Percentiles rank a stretch among this genome's conserved stretches.
These are phyloP conservation scores for Fusarium marasasianum DNA, from an alignment of 2,329 filamentous ascomycete genomes.

Conservation along the genomic window DNA sequence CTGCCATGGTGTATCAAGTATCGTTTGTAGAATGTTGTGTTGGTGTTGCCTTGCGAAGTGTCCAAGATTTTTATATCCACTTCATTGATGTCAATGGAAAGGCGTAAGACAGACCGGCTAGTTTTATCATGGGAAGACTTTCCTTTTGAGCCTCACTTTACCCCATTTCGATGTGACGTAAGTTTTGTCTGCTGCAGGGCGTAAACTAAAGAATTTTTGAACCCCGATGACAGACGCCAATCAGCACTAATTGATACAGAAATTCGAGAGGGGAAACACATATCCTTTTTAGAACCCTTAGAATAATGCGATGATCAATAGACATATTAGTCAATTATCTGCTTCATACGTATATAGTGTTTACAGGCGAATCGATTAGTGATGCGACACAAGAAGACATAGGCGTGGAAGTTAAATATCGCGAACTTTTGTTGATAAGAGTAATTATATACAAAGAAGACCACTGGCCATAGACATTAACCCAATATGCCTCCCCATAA, in stretches of 20 bases:
- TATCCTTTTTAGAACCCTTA: background rate
- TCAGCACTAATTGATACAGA: background rate
- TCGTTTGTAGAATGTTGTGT: background rate
- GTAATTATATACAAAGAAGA: slow-evolving; percentile 11
- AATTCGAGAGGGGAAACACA: background rate
- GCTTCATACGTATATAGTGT: background rate
- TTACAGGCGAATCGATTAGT: too few relatives aligned
- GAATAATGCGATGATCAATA: background rate
- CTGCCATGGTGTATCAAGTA: slow-evolving; percentile 2
- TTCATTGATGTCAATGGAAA: background rate
- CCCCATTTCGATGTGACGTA: slow-evolving; percentile 2
- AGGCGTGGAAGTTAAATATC: background rate
- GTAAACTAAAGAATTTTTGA: background rate
- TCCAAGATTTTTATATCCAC: background rate
- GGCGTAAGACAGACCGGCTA: background rate
- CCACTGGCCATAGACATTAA: background rate
- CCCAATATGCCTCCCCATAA: background rate
- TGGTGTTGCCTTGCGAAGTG: background rate
- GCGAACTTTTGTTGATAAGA: background rate
- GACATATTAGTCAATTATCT: too few relatives aligned
- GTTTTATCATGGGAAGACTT: background rate
- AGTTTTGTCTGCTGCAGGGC: background rate
- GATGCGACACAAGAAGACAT: background rate
- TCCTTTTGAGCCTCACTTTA: background rate
- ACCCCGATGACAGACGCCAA: background rate